These are phyloP conservation scores for Isabelozyma pseudorhagii DNA, from an alignment of 805 yeast genomes.

Conservation along the genomic window DNA sequence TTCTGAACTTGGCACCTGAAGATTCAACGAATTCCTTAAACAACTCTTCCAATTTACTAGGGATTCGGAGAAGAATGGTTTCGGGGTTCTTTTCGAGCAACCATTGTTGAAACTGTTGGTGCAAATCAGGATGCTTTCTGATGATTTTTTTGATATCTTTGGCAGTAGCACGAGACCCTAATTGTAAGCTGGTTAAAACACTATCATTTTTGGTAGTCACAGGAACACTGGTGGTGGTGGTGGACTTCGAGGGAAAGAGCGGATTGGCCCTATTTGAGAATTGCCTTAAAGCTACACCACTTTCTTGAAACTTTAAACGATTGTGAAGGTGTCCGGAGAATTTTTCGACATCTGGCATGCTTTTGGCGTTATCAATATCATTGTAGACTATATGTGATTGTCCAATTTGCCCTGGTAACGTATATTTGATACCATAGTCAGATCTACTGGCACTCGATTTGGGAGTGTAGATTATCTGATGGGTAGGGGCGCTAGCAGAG, in stretches of 20 bases:
- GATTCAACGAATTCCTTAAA: slow-evolving; percentile 31
- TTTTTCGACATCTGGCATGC: slow-evolving; percentile 70
- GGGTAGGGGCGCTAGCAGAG: slow-evolving; percentile 50
- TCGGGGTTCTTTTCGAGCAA: slow-evolving; percentile 49
- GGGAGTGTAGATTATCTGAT: slow-evolving; percentile 70
- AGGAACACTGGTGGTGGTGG: slow-evolving; percentile 14
- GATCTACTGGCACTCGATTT: slow-evolving; percentile 60
- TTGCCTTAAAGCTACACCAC: slow-evolving; percentile 49
- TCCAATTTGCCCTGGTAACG: slow-evolving; percentile 61
- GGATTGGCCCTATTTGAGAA: slow-evolving; percentile 34
- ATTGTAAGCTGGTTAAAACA: slow-evolving; percentile 29
- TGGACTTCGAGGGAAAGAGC: slow-evolving; percentile 34
- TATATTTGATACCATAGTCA: slow-evolving; percentile 73
- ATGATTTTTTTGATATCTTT: slow-evolving; percentile 30
- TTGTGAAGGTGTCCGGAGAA: slow-evolving; percentile 58
- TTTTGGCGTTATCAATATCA: slow-evolving; percentile 63
- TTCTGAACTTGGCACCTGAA: slow-evolving; percentile 17
- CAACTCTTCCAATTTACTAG: slow-evolving; percentile 22
- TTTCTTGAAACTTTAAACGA: slow-evolving; percentile 64
- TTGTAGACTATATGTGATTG: slow-evolving; percentile 59
- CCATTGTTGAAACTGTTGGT: slow-evolving; percentile 55
- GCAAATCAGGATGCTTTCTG: slow-evolving; percentile 42
- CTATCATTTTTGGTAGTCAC: slow-evolving; percentile 17
- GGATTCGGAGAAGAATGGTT: slow-evolving; percentile 19
- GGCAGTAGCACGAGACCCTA: slow-evolving; percentile 22